phyloP scores from a whole-genome alignment of 2,329 filamentous ascomycete genomes.

The Paracoccidioides brasiliensis region DNA sequence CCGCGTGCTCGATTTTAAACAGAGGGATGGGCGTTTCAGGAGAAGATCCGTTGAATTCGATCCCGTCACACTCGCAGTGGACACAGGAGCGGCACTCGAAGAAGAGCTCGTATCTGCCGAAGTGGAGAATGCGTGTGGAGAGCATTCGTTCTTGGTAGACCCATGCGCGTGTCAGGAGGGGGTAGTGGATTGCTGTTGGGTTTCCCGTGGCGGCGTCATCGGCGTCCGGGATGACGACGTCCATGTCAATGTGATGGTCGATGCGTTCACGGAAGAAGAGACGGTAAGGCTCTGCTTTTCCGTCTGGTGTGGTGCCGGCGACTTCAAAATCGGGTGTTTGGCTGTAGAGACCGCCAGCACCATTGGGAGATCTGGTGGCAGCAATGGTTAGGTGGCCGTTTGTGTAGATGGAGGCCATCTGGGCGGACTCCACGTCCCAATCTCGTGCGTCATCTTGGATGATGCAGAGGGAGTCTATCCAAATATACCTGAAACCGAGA shows the following conservation, averaged over 20 bases:
- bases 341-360: neutral
- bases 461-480: slow-evolving; percentile 2
- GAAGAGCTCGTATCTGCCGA: neutral
- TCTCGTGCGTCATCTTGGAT: neutral
- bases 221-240: neutral
- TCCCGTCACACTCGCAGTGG: neutral
- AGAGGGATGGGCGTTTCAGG: neutral
- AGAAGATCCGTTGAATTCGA: neutral
- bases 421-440: neutral
- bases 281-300: neutral
- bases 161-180: neutral
- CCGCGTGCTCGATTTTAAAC: neutral
- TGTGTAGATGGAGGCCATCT: neutral
- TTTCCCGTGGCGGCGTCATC: neutral
- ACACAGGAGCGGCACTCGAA: neutral
- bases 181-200: neutral
- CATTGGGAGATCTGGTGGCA: neutral
- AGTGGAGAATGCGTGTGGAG: neutral
- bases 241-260: slow-evolving; percentile 1
- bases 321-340: neutral
- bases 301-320: neutral
- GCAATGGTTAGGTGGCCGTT: neutral
- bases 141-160: slow-evolving; percentile 1
- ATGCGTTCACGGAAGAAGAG: slow-evolving; percentile 1
- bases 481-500: neutral